Evolutionary conservation across 495 filamentous ascomycete species (phyloP).

Genomic region (Hypoxylon subgilvum): DNA sequence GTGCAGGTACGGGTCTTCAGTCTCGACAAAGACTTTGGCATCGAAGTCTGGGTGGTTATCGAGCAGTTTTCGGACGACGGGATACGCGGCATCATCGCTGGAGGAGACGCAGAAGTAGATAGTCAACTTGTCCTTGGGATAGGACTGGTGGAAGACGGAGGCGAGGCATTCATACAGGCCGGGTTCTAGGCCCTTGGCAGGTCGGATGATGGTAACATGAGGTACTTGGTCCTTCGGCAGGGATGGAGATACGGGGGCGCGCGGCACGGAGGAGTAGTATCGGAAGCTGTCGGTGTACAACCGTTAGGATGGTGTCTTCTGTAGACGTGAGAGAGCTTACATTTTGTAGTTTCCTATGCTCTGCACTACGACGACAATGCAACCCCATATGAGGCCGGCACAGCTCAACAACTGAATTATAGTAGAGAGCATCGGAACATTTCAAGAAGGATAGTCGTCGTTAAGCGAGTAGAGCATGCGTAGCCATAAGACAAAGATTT

Average conservation of each 20-base stretch:
- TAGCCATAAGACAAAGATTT: neutral
- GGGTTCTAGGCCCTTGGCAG: conserved; percentile 90
- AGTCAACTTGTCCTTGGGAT: conserved; percentile 77
- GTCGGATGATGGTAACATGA: conserved; percentile 91
- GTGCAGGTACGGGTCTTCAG: conserved; percentile 79
- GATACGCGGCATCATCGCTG: conserved; percentile 77
- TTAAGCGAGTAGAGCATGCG: neutral
- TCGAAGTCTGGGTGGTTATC: conserved; percentile 75
- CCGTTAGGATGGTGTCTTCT: conserved; percentile 4
- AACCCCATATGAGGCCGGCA: conserved; percentile 57
- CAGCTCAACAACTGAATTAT: conserved; percentile 50
- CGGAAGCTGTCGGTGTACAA: conserved; percentile 51
- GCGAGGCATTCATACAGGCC: conserved; percentile 90
- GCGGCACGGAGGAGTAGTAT: conserved; percentile 54
- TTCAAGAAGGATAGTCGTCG: conserved; percentile 6
- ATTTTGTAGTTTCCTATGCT: conserved; percentile 57
- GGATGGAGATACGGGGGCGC: conserved; percentile 51
- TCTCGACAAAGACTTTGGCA: conserved; percentile 78
- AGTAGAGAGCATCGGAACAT: conserved; percentile 47
- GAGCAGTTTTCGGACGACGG: conserved; percentile 72
- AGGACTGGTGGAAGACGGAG: conserved; percentile 84
- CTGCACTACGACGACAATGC: conserved; percentile 55
- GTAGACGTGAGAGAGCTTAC: conserved; percentile 42
- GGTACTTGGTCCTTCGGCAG: conserved; percentile 60
- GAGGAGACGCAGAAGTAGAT: conserved; percentile 83